phyloP scores from a whole-genome alignment of 2,329 filamentous ascomycete species.

The Cryphonectria naterciae region DNA sequence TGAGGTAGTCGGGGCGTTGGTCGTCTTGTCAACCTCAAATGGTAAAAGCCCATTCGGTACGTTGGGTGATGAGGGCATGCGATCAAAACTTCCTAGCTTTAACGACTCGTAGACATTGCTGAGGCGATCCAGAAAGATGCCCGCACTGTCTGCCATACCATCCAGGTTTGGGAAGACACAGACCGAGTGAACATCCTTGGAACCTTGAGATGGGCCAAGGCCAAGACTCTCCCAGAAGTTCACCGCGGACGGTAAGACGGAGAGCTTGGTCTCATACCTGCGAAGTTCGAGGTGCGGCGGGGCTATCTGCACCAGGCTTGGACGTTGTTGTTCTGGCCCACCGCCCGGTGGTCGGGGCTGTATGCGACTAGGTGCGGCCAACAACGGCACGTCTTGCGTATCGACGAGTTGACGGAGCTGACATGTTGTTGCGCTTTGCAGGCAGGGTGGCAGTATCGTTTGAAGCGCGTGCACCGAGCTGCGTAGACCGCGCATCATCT shows the following conservation, averaged over 20 bases:
- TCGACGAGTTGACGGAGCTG: conserved; percentile 57
- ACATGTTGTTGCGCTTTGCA: conserved; percentile 48
- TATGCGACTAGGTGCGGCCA: conserved; percentile 56
- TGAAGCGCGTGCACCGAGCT: conserved; percentile 54
- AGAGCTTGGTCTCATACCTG: conserved; percentile 69
- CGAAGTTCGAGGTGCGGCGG: conserved; percentile 74
- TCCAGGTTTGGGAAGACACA: conserved; percentile 72
- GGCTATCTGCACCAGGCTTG: conserved; percentile 64
- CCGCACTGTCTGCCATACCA: conserved; percentile 63
- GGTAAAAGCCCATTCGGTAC: conserved; percentile 54
- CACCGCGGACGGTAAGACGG: conserved; percentile 74
- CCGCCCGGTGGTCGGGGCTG: conserved; percentile 53
- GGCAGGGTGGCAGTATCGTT: conserved; percentile 47
- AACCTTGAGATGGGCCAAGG: conserved; percentile 70
- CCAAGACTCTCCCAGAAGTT: conserved; percentile 83
- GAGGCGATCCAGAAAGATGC: conserved; percentile 68
- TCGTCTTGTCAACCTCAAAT: conserved; percentile 53
- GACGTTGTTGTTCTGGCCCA: conserved; percentile 51
- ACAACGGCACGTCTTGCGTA: conserved; percentile 59
- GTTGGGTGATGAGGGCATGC: conserved; percentile 46
- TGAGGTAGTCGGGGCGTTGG: conserved; percentile 44
- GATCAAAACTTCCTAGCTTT: conserved; percentile 70
- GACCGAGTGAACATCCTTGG: conserved; percentile 72
- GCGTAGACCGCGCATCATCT: conserved; percentile 48
- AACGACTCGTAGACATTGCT: conserved; percentile 74